Conservation (phyloP, 768 basidiomycete genomes). For the Amanita pseudoporphyria region DNA sequence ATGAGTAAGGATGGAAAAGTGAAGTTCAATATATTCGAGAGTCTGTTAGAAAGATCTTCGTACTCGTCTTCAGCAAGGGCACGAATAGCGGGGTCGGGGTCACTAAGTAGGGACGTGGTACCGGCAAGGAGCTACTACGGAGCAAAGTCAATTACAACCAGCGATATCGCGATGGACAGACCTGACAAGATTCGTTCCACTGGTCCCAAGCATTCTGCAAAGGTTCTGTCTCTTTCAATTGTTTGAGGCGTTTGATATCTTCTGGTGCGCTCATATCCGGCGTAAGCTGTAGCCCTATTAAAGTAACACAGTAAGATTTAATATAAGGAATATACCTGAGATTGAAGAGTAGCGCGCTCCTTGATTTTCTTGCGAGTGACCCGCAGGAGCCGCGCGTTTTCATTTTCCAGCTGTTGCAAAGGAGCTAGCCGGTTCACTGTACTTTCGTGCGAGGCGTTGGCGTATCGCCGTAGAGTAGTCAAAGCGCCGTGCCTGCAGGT, state of each 20-base stretch:
- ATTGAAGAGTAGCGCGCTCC: slow-evolving; percentile 33
- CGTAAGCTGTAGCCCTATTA: slow-evolving; percentile 30
- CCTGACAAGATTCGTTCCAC: slow-evolving; percentile 50
- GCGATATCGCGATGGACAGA: slow-evolving; percentile 19
- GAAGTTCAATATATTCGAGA: slow-evolving; percentile 24
- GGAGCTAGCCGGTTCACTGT: background rate
- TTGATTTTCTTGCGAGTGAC: slow-evolving; percentile 45
- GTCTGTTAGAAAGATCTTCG: slow-evolving; percentile 27
- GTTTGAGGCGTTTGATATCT: slow-evolving; percentile 49
- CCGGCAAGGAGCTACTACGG: slow-evolving; percentile 56
- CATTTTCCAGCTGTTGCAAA: slow-evolving; percentile 21
- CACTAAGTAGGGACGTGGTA: slow-evolving; percentile 49
- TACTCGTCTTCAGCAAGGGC: slow-evolving; percentile 65
- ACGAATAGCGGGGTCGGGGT: slow-evolving; percentile 71
- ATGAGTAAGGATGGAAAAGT: slow-evolving; percentile 67
- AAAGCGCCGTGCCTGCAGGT: background rate
- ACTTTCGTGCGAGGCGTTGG: slow-evolving; percentile 2
- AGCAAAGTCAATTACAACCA: slow-evolving; percentile 1
- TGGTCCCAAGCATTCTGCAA: slow-evolving; percentile 59
- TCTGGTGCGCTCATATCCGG: slow-evolving; percentile 42
- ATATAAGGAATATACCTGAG: slow-evolving; percentile 24
- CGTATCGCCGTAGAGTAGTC: slow-evolving; percentile 2
- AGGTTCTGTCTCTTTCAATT: slow-evolving; percentile 60
- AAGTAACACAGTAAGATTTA: slow-evolving; percentile 6
- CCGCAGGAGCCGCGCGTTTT: slow-evolving; percentile 42